Evolutionary conservation across 805 yeast genomes (phyloP).

Genomic region (Saturnispora sanitii): DNA sequence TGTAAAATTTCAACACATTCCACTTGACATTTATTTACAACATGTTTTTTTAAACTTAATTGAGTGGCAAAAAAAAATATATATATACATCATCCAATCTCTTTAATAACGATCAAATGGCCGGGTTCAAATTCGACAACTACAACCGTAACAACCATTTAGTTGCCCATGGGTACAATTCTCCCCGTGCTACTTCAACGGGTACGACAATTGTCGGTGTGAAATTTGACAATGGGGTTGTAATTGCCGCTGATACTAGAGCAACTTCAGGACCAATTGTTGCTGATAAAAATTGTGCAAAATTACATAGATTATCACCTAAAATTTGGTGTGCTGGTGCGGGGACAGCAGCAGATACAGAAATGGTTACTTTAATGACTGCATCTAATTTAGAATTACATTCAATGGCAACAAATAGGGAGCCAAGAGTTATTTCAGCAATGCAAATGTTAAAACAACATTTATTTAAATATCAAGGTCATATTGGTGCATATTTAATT

Average conservation of each 20-base stretch:
- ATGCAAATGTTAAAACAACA: conserved; percentile 91
- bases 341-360: conserved; percentile 99
- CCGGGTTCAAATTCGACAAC: conserved; percentile 89
- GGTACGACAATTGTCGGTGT: conserved; percentile 99
- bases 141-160: conserved; percentile 79
- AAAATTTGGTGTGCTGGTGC: conserved; percentile 99
- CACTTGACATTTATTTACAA: too few relatives aligned
- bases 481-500: conserved; percentile 92
- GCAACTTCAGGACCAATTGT: conserved; percentile 95
- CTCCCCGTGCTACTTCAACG: conserved; percentile 89
- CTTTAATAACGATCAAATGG: too few relatives aligned
- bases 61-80: conserved; percentile 11
- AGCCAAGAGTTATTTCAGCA: conserved; percentile 90
- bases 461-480: conserved; percentile 93
- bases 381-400: conserved; percentile 88
- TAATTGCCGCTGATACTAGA: conserved; percentile 97
- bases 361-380: conserved; percentile 91
- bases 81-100: too few relatives aligned
- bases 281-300: conserved; percentile 97
- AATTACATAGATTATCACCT: conserved; percentile 82
- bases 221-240: conserved; percentile 86
- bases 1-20: too few relatives aligned
- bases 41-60: too few relatives aligned
- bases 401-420: conserved; percentile 63
- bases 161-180: conserved; percentile 54